Evolutionary conservation across 495 filamentous ascomycete genomes (phyloP).

Genomic region (Penicillium malachiteum): DNA sequence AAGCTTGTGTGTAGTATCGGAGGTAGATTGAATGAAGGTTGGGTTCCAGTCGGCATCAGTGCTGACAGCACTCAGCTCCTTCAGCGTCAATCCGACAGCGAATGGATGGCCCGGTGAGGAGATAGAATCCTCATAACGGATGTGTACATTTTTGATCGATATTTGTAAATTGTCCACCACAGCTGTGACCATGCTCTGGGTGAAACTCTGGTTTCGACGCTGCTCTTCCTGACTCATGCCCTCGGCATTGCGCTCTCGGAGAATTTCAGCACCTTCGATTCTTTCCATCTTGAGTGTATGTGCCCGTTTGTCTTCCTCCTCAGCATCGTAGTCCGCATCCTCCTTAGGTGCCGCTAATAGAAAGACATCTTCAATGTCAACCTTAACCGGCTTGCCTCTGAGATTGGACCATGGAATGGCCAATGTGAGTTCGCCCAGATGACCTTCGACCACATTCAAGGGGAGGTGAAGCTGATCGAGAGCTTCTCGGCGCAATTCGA

Average conservation of each 20-base stretch:
- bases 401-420: slow-evolving; percentile 96
- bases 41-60: slow-evolving; percentile 92
- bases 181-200: slow-evolving; percentile 87
- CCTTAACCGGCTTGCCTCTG: slow-evolving; percentile 86
- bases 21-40: slow-evolving; percentile 86
- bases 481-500: slow-evolving; percentile 89
- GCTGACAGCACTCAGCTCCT: slow-evolving; percentile 94
- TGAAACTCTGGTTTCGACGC: slow-evolving; percentile 94
- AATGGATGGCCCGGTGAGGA: slow-evolving; percentile 94
- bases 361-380: slow-evolving; percentile 96
- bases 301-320: slow-evolving; percentile 79
- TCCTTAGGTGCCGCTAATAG: slow-evolving; percentile 91
- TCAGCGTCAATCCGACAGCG: slow-evolving; percentile 82
- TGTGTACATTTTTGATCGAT: slow-evolving; percentile 94
- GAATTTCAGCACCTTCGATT: slow-evolving; percentile 87
- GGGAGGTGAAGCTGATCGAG: slow-evolving; percentile 94
- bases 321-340: slow-evolving; percentile 87
- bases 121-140: slow-evolving; percentile 97
- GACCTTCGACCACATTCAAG: slow-evolving; percentile 93
- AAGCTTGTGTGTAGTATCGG: slow-evolving; percentile 82
- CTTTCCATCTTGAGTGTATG: slow-evolving; percentile 96
- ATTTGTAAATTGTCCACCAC: slow-evolving; percentile 98
- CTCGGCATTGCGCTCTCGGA: slow-evolving; percentile 88
- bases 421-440: slow-evolving; percentile 85
- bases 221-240: slow-evolving; percentile 93